phyloP scores from a whole-genome alignment of 495 filamentous ascomycete genomes.

The Aspergillus campestris region DNA sequence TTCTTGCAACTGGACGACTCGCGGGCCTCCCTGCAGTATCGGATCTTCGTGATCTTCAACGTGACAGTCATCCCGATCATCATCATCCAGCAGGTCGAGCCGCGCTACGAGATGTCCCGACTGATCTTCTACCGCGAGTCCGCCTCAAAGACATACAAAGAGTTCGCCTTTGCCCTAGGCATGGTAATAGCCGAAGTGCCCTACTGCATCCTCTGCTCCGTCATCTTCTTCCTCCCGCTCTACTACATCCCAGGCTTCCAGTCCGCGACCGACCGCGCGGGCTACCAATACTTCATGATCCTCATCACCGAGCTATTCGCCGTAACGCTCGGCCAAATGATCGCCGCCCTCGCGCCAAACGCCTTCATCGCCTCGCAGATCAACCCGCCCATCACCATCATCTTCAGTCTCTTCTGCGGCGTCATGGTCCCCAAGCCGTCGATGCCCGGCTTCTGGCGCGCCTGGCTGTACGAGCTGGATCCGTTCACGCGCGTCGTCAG shows the following conservation, averaged over 20 bases:
- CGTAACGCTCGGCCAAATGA: slow-evolving; percentile 61
- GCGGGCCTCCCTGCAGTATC: slow-evolving; percentile 62
- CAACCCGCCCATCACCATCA: slow-evolving; percentile 63
- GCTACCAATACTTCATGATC: slow-evolving; percentile 77
- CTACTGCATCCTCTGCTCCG: slow-evolving; percentile 64
- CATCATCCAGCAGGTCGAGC: slow-evolving; percentile 69
- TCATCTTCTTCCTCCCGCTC: slow-evolving; percentile 64
- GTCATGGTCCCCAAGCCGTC: slow-evolving; percentile 67
- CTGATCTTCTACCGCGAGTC: slow-evolving; percentile 72
- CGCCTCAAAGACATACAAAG: slow-evolving; percentile 67
- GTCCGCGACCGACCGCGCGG: slow-evolving; percentile 47
- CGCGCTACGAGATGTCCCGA: slow-evolving; percentile 66
- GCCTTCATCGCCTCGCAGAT: slow-evolving; percentile 63
- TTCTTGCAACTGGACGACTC: slow-evolving; percentile 63
- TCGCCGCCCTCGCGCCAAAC: slow-evolving; percentile 60
- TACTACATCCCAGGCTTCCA: slow-evolving; percentile 67
- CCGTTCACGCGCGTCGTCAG: slow-evolving; percentile 78
- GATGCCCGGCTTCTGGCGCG: slow-evolving; percentile 70
- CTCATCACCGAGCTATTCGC: slow-evolving; percentile 69
- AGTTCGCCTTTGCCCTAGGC: slow-evolving; percentile 60
- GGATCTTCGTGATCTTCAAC: slow-evolving; percentile 79
- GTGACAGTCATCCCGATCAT: slow-evolving; percentile 67
- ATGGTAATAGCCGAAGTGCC: slow-evolving; percentile 71
- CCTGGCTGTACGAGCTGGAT: slow-evolving; percentile 75
- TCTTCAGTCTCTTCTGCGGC: slow-evolving; percentile 72